Evolutionary conservation across 1,284 basidiomycete genomes (phyloP), one percentile per base, ranked within the genome.

Genomic region (Schizophyllum commune): DNA sequence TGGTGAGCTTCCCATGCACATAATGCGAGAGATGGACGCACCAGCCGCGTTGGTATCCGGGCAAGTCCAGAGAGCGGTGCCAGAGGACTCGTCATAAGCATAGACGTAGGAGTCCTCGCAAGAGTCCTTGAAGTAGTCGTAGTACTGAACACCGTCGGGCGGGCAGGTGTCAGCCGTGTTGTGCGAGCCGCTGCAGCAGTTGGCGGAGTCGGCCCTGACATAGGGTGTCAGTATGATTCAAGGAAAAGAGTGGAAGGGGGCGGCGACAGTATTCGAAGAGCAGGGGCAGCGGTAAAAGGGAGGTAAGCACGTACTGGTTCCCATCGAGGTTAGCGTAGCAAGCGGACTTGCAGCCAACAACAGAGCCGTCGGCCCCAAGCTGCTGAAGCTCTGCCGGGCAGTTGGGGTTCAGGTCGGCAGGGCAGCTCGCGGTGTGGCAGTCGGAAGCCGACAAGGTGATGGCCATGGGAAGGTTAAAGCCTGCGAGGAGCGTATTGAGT

Each of bases 391-490:
- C 32, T 55, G 52, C 13, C 32, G 55, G 58, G 73, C 75, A 75
- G 61, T 71, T 68, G 4, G 73, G 71, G 51, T 72, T 72, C 32
- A 80, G 72, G 64, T 81, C 75, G 32, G 73, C 71, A 0, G 72
- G 68, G 68, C 79, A 81, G 58, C 65, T 61, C 6, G 72, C 70
- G 27, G 73, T 62, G 15, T 56, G 60, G 66, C 77, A 79, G 53
- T 75, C 75, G 8, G 71, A 73, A 15, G 65, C 67, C 61, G 68
- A 73, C 67, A 74, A 74, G 51, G 66, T 67, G 64, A 77, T 72
- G 32, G 69, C 59, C 62, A 83, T 74, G 71, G 85, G 84, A 1
- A 86, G 69, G 68, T 86, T 85, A 67, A 75, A 80, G 0, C 82
- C 82, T 66, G 83, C 81, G n/a, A 83, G 80, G 47, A 81, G n/a